Evolutionary conservation across 2,329 filamentous ascomycete genomes (phyloP), one percentile per base, ranked within the genome.

Genomic region (Thielaviopsis populi): DNA sequence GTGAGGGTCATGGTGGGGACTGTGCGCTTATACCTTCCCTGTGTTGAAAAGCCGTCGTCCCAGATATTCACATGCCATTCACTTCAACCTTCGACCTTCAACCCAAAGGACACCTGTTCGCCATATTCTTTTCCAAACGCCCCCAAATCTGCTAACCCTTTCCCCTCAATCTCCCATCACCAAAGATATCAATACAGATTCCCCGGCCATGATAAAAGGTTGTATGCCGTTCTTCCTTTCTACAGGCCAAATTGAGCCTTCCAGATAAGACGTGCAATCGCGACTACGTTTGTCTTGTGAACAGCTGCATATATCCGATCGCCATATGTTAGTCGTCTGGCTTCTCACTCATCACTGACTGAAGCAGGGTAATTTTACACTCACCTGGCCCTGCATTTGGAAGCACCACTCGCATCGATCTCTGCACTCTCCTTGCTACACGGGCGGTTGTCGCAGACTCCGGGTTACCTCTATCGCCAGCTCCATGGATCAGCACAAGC

Each of bases 381-480:
- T 63, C 59, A 63, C 62, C 54, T 59, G 62, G 62, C 1, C 62
- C 62, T 10, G 48, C 27, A 37, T 46, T 27, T 8, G 37, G 33
- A 22, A 59, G 27, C 30, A 59, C 24, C 19, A 43, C 48, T 1
- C n/a, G 43, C n/a, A 58, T 42, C 43, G 62, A 22, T 42, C 42
- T 46, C 10, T 22, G 42, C n/a, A 63, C 22, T 22, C 40, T 33
- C 7, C 30, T 30, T n/a, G 37, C 42, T 10, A 63, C 33, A 24
- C 41, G 40, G 15, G 48, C 30, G 2, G 62, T 59, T 17, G 62
- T 63, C 15, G 53, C 42, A 15, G 53, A 27, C 41, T 43, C 27
- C 24, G 42, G 17, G 22, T 59, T 58, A 4, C 53, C 62, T 41
- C 40, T 33, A 11, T 63, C 62, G 27, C 48, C 41, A 3, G 27